Conservation (phyloP, 225 moss, liverwort and hornwort species). For the Asterella californica region DNA sequence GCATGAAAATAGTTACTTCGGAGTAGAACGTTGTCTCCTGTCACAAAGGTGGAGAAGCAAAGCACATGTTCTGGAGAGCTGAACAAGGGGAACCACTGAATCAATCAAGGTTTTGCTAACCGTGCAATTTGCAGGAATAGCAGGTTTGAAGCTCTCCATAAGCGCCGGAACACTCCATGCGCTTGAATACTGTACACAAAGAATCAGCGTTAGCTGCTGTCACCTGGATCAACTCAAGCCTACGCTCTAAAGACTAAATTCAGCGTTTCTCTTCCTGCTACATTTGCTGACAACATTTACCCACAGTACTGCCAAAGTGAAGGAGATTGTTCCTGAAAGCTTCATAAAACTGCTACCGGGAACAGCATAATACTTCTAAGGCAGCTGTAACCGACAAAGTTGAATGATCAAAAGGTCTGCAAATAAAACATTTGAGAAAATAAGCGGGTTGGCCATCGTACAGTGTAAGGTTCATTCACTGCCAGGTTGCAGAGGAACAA, state of each 20-base stretch:
- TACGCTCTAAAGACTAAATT: background rate
- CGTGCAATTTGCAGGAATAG: constrained; percentile 16
- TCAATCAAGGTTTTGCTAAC: background rate
- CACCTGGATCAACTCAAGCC: background rate
- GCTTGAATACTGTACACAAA: constrained; percentile 14
- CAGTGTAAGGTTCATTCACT: constrained; percentile 26
- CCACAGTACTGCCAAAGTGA: background rate
- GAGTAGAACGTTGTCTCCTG: background rate
- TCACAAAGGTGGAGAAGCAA: background rate
- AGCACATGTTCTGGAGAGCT: background rate
- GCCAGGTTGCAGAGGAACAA: constrained; percentile 42
- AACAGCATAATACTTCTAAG: background rate
- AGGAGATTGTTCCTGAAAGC: background rate
- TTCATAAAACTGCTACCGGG: background rate
- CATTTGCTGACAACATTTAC: background rate
- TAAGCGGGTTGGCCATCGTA: background rate
- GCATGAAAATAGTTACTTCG: background rate
- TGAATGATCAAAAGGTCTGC: background rate
- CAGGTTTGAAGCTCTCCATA: constrained; percentile 13
- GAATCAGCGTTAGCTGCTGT: background rate
- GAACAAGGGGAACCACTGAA: background rate
- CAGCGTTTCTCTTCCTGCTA: background rate
- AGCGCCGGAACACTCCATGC: constrained; percentile 22
- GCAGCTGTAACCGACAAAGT: background rate
- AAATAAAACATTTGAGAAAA: background rate